These are phyloP conservation scores for Candida maesae DNA, from an alignment of 805 yeast genomes.

Conservation along the genomic window DNA sequence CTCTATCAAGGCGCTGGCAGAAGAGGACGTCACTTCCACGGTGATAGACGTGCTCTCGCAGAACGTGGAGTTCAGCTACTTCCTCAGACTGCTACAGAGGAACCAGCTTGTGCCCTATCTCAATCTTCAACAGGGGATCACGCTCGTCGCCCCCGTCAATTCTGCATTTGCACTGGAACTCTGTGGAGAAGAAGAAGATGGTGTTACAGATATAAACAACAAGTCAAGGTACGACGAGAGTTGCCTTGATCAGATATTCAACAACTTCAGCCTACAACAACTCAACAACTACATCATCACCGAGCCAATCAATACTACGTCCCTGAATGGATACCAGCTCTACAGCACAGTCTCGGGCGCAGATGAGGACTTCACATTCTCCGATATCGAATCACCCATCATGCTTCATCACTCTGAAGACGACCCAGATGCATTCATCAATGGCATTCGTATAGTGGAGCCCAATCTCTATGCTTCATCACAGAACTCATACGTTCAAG, in stretches of 20 bases:
- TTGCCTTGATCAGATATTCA: slow-evolving; percentile 2
- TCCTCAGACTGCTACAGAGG: slow-evolving; percentile 57
- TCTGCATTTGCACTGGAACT: slow-evolving; percentile 54
- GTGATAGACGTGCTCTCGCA: slow-evolving; percentile 68
- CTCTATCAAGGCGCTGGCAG: background rate
- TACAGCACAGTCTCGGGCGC: slow-evolving; percentile 15
- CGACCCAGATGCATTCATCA: slow-evolving; percentile 32
- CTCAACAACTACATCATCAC: slow-evolving; percentile 16
- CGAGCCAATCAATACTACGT: slow-evolving; percentile 10
- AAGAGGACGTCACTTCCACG: slow-evolving; percentile 30
- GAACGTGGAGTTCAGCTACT: slow-evolving; percentile 62
- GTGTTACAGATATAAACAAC: background rate
- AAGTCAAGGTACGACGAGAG: background rate
- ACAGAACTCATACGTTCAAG: slow-evolving; percentile 66
- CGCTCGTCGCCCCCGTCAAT: slow-evolving; percentile 78
- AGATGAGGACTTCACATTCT: slow-evolving; percentile 1
- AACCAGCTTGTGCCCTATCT: slow-evolving; percentile 59
- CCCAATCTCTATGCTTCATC: slow-evolving; percentile 55
- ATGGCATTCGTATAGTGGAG: slow-evolving; percentile 48
- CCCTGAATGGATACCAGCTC: slow-evolving; percentile 13
- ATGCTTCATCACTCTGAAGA: slow-evolving; percentile 14
- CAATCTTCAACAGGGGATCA: slow-evolving; percentile 57
- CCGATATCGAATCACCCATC: slow-evolving; percentile 31
- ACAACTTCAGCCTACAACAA: slow-evolving; percentile 8
- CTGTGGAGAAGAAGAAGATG: background rate